A percentile compares a stretch with the other conserved stretches of the same genome.
Conservation (phyloP, 2,329 filamentous ascomycete genomes). For the Apiospora koreana region DNA sequence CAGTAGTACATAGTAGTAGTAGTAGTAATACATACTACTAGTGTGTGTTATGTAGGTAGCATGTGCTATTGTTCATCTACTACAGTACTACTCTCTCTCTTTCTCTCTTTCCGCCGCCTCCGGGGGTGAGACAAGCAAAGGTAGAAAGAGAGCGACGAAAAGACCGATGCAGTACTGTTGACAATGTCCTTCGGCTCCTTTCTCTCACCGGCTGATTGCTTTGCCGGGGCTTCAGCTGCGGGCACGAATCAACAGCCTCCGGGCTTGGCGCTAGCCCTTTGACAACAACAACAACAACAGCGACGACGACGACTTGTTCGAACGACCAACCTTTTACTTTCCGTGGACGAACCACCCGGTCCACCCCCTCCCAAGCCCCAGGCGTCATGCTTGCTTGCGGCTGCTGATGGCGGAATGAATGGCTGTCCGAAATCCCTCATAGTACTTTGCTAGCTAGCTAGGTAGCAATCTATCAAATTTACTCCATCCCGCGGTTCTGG, state of each 20-base stretch:
- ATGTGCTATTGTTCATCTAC: too few species aligned
- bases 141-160: background rate
- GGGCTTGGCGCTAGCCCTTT: conserved; percentile 3
- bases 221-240: conserved; percentile 3
- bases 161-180: background rate
- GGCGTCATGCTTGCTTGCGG: background rate
- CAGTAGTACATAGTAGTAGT: background rate
- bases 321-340: background rate
- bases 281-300: too few species aligned
- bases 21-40: background rate
- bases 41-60: too few species aligned
- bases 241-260: conserved; percentile 6
- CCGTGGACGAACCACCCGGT: background rate
- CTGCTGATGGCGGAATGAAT: background rate
- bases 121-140: background rate
- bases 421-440: conserved; percentile 6
- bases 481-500: background rate
- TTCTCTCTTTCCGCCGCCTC: background rate
- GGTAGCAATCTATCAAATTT: too few species aligned
- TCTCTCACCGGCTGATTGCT: background rate
- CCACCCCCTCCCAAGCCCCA: too few species aligned
- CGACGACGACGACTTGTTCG: background rate
- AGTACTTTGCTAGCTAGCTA: background rate
- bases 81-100: too few species aligned
- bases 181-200: background rate